These are phyloP conservation scores for Hyparrhenia diplandra DNA, from an alignment of 176 grass and related monocot genomes.

Conservation along the genomic window DNA sequence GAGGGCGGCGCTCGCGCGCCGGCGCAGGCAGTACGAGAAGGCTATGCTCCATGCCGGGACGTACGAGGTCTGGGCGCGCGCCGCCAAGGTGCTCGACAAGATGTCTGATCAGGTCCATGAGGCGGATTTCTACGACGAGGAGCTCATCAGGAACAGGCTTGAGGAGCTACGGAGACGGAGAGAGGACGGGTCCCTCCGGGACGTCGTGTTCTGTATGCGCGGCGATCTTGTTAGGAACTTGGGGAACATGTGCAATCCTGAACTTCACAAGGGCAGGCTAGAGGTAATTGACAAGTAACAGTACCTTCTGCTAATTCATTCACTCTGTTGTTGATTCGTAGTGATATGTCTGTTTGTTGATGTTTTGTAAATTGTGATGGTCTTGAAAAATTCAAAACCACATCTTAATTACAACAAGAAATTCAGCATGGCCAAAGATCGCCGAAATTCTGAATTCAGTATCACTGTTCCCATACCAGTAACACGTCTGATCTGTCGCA, in stretches of 20 bases:
- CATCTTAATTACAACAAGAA: neutral
- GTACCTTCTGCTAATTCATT: neutral
- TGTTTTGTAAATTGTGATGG: neutral
- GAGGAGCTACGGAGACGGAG: conserved; percentile 60
- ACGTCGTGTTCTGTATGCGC: conserved; percentile 89
- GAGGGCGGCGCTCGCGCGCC: conserved; percentile 52
- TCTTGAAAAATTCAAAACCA: neutral
- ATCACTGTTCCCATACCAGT: neutral
- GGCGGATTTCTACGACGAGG: conserved; percentile 61
- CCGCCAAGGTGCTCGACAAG: conserved; percentile 85
- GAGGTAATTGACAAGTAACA: conserved; percentile 44
- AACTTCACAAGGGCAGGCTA: conserved; percentile 83
- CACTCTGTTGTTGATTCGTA: neutral
- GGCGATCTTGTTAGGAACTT: conserved; percentile 81
- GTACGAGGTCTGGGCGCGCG: conserved; percentile 92
- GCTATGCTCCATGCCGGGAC: conserved; percentile 54
- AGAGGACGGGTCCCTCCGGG: conserved; percentile 69
- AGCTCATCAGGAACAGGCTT: conserved; percentile 77
- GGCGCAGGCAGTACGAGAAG: conserved; percentile 58
- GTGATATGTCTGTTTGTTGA: neutral
- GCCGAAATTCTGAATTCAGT: neutral
- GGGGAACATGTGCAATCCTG: conserved; percentile 94
- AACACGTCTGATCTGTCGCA: neutral
- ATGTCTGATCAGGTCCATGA: conserved; percentile 59
- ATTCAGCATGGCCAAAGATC: neutral